Conservation (phyloP, 2,329 filamentous ascomycete species). For the Exserohilum turcica region DNA sequence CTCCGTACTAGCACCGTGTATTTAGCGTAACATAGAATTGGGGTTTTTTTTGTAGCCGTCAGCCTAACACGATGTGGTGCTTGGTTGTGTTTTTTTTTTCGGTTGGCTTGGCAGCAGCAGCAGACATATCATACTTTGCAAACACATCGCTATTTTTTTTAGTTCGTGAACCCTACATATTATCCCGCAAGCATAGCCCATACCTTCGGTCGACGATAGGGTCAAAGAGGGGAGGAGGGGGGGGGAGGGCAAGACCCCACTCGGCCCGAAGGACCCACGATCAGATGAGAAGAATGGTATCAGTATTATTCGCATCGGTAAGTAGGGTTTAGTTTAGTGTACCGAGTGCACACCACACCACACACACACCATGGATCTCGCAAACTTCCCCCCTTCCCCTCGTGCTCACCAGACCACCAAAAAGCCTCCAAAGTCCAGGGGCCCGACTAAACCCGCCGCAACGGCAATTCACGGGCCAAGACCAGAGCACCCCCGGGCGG, state of each 20-base stretch:
- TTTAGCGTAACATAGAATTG: constrained; percentile 1
- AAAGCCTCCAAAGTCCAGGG: background rate
- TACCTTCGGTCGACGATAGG: constrained; percentile 16
- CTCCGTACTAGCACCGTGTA: constrained; percentile 52
- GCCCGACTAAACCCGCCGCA: constrained; percentile 25
- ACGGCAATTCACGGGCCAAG: constrained; percentile 40
- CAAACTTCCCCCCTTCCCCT: background rate
- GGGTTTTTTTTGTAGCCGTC: constrained; percentile 1
- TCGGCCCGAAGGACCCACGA: constrained; percentile 7
- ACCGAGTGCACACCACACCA: background rate
- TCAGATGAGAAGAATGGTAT: constrained; percentile 9
- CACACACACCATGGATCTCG: too few relatives aligned
- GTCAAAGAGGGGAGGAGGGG: background rate
- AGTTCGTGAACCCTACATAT: constrained; percentile 14
- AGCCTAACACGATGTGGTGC: constrained; percentile 16
- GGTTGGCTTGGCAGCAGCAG: constrained; percentile 23
- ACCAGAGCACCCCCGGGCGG: too few relatives aligned
- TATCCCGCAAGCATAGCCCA: constrained; percentile 16
- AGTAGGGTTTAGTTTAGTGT: background rate
- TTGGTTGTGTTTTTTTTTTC: too few relatives aligned
- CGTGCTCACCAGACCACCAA: too few relatives aligned
- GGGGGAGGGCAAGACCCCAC: too few relatives aligned
- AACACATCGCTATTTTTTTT: too few relatives aligned
- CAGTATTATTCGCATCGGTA: background rate
- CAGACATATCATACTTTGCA: background rate